A percentile compares a stretch with the other conserved stretches of the same genome.
These are phyloP conservation scores for Detonula confervacea DNA, from an alignment of 352 stramenopile species.

Conservation along the genomic window DNA sequence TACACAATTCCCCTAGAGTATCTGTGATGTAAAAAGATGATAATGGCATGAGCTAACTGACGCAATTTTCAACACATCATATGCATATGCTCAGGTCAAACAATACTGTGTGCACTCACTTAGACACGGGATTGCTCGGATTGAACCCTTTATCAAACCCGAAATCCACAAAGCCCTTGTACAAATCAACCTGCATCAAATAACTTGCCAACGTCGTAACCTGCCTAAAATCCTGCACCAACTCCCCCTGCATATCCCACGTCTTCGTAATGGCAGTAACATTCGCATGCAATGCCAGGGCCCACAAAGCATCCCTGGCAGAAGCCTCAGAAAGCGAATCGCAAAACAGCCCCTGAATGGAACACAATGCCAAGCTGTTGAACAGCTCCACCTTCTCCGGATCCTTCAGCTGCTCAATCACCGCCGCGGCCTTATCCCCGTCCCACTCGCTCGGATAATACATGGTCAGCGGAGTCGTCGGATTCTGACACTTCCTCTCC, in stretches of 20 bases:
- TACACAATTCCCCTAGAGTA: constrained; percentile 58
- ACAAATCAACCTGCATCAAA: constrained; percentile 46
- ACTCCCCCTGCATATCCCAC: constrained; percentile 51
- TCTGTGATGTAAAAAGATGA: too few relatives aligned
- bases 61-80: too few relatives aligned
- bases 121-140: constrained; percentile 38
- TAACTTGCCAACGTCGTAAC: constrained; percentile 53
- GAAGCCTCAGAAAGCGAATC: too few relatives aligned
- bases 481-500: constrained; percentile 30
- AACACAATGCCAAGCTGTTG: constrained; percentile 41
- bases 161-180: constrained; percentile 50
- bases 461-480: constrained; percentile 47
- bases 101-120: too few relatives aligned
- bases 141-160: constrained; percentile 49
- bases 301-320: too few relatives aligned
- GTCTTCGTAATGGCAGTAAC: constrained; percentile 33
- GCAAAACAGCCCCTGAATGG: constrained; percentile 31
- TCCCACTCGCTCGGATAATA: constrained; percentile 64
- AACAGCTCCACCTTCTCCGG: constrained; percentile 37
- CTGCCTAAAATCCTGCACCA: constrained; percentile 51
- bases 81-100: too few relatives aligned
- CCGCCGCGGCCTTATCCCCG: constrained; percentile 23
- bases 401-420: constrained; percentile 56
- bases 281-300: too few relatives aligned
- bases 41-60: too few relatives aligned